These are phyloP conservation scores for Lithospermum erythrorhizon DNA, from an alignment of 257 asterid species.

Conservation along the genomic window DNA sequence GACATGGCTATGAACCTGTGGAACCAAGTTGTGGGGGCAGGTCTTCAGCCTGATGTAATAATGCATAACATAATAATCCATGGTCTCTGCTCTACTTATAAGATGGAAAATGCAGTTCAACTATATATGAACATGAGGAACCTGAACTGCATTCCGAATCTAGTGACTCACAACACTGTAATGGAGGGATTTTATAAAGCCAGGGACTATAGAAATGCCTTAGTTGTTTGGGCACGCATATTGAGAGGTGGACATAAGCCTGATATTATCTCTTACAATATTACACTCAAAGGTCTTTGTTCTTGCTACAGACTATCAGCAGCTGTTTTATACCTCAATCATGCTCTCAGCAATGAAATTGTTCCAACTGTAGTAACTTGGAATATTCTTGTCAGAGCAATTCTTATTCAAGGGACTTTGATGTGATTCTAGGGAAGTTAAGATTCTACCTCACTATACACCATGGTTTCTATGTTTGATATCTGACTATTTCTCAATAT, in stretches of 20 bases:
- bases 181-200: conserved; percentile 90
- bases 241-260: conserved; percentile 59
- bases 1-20: conserved; percentile 66
- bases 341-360: conserved; percentile 48
- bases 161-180: conserved; percentile 71
- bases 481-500: neutral
- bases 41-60: conserved; percentile 68
- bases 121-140: conserved; percentile 56
- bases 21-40: conserved; percentile 36
- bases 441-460: conserved; percentile 9
- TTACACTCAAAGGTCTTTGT: conserved; percentile 75
- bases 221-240: conserved; percentile 69
- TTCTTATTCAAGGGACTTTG: conserved; percentile 27
- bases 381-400: conserved; percentile 92
- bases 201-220: conserved; percentile 52
- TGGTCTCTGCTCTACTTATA: conserved; percentile 71
- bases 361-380: conserved; percentile 69
- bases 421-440: conserved; percentile 22
- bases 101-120: conserved; percentile 39
- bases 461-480: neutral
- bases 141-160: conserved; percentile 49
- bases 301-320: conserved; percentile 55
- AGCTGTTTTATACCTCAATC: conserved; percentile 49
- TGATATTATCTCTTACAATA: conserved; percentile 80
- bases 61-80: conserved; percentile 91